Base-by-base conservation (phyloP, 2,329 filamentous ascomycete genomes). In the Fusarium metavorans region DNA sequence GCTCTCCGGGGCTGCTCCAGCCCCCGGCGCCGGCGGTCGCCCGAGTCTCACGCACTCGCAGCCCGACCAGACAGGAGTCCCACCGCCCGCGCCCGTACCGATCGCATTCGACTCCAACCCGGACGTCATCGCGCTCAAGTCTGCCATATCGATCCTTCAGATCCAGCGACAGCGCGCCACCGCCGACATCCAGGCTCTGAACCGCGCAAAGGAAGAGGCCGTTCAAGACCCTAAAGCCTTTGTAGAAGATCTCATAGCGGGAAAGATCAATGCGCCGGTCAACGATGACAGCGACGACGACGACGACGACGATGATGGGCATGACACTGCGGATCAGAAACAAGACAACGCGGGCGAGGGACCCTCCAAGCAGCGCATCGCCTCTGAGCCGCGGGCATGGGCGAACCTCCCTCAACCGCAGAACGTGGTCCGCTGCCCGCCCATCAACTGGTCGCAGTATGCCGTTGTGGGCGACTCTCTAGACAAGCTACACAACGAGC, bases 381-480 rank as follows among this genome's bases (percentile, higher is more conserved):
- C 68, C 67, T 61, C 70, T 68, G 80, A 76, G 65, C 79, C 76
- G 25, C 77, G 73, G 35, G 74, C 84, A 3, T 95, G 95, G 85
- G 86, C 89, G 3, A 85, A 84, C 20, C 89, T 98, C 16, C 95
- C 95, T 0, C 89, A 88, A 16, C 91, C 94, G 8, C 96, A 98
- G 82, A 93, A 93, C 76, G 86, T 98, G 1, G 92, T 97, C 30
- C 92, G 95, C 45, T 95, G 92, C 84, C 96, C 96, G 10, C 93
- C 94, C 10, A 92, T 98, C 79, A 98, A 98, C 85, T 98, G 96
- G 96, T 91, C 92, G 14, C 95, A 98, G 80, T 98, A 98, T 82
- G 94, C 94, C 77, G 88, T 98, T n/a, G 91, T 97, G 4, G 95
- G 95, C 58, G 81, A 83, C 25, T 91, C 94, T 2, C 87, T 98